These are phyloP conservation scores for Neoboletus magnificus DNA, from an alignment of 768 basidiomycete genomes.

Conservation along the genomic window DNA sequence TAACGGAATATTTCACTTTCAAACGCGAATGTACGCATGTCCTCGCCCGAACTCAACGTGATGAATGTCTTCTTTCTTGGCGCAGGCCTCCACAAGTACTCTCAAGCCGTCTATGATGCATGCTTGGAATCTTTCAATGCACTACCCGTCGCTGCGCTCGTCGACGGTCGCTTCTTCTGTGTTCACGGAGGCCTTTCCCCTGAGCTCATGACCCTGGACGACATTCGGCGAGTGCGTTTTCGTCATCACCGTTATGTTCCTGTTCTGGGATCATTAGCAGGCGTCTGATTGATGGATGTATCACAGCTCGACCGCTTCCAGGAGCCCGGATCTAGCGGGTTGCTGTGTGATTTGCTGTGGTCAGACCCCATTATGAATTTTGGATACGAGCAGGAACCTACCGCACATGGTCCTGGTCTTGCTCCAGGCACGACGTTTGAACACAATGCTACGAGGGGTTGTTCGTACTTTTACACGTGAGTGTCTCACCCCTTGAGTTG, in stretches of 20 bases:
- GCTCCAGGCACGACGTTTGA: slow-evolving; percentile 59
- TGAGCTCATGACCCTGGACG: slow-evolving; percentile 73
- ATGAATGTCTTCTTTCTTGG: slow-evolving; percentile 8
- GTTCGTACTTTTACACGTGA: slow-evolving; percentile 90
- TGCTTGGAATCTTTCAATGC: slow-evolving; percentile 89
- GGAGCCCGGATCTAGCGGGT: slow-evolving; percentile 88
- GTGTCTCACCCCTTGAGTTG: slow-evolving; percentile 26
- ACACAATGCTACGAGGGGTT: slow-evolving; percentile 85
- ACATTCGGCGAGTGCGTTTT: slow-evolving; percentile 59
- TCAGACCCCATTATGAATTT: slow-evolving; percentile 90
- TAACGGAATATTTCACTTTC: slow-evolving; percentile 98
- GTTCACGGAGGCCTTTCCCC: slow-evolving; percentile 97
- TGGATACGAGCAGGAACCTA: slow-evolving; percentile 70
- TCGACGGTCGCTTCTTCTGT: slow-evolving; percentile 95
- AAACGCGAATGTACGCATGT: slow-evolving; percentile 82
- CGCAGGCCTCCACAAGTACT: slow-evolving; percentile 28
- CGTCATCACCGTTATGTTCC: not conserved
- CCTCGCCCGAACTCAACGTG: slow-evolving; percentile 6
- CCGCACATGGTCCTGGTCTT: slow-evolving; percentile 49
- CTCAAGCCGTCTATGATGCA: slow-evolving; percentile 75
- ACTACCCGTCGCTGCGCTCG: slow-evolving; percentile 85
- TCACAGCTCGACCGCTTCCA: slow-evolving; percentile 83
- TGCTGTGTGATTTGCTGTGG: slow-evolving; percentile 96
- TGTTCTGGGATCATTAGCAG: not conserved
- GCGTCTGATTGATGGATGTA: slow-evolving; percentile 6